Base-by-base conservation (phyloP, 2,329 filamentous ascomycete species). In the Colletotrichum acutatum region DNA sequence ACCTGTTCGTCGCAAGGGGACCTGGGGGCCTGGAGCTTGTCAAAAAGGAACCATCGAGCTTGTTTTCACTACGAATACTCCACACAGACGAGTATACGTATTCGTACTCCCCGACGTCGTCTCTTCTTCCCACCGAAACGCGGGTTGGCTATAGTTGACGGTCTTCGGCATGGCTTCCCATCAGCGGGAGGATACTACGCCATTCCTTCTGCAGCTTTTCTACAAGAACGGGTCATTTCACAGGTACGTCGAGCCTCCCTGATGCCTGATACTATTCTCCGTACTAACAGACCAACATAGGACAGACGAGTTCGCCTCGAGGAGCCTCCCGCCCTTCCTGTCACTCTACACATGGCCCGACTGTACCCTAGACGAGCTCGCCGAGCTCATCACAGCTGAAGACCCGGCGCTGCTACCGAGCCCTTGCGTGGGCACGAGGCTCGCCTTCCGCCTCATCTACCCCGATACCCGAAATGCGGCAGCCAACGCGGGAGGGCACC, bases 391-490 rank as follows among this genome's bases (percentile, higher is more conserved):
- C 69, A 89, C 90, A 63, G 88, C 92, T 1, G 86, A 82, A 61
- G 63, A 72, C 2, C 93, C 94, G 0, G 84, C 86, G 2, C 84
- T 95, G 24, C 88, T 98, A 3, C 94, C 95, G 0, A 86, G 88
- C 49, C 94, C 94, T 0, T 90, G 92, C 7, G 88, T 95, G 53
- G 95, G 96, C 74, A 96, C 95, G 9, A 91, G 96, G 66, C 88
- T 98, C n/a, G 91, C 91, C 74, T 98, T 97, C 84, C 93, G 95
- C 60, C 89, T 98, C 22, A 90, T 98, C 66, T 98, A 93, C 80
- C 93, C 94, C 1, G 95, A 98, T 82, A 90, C 93, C 28, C 83
- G 82, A 19, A 66, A 67, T 30, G 80, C 26, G 78, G 76, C 22
- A 22, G 64, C 65, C 24, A 59, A 60, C 37, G 75, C 67, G 46